Conservation (phyloP, 2,329 filamentous ascomycete genomes). For the Huntiella omanensis region DNA sequence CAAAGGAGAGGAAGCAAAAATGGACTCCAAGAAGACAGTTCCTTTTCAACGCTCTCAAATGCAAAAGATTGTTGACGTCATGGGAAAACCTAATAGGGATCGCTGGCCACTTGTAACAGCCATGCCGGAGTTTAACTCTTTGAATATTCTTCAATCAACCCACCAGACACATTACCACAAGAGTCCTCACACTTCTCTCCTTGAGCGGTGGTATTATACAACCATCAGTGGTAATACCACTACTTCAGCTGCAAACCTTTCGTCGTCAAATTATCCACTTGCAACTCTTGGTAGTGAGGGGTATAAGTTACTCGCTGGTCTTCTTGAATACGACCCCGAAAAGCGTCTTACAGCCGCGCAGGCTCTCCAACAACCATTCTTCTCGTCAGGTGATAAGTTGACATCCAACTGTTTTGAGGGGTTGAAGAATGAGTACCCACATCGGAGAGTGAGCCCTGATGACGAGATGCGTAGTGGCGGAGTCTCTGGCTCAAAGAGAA, state of each 20-base stretch:
- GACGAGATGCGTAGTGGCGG: constrained; percentile 87
- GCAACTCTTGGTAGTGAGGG: constrained; percentile 55
- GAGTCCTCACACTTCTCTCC: constrained; percentile 23
- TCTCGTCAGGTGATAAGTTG: constrained; percentile 53
- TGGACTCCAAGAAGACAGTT: constrained; percentile 94
- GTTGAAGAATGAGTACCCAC: constrained; percentile 71
- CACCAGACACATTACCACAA: constrained; percentile 18
- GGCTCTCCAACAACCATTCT: constrained; percentile 82
- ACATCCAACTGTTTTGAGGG: constrained; percentile 81
- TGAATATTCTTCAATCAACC: constrained; percentile 21
- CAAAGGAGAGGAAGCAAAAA: constrained; percentile 96
- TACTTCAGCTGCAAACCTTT: constrained; percentile 27
- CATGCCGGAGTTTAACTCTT: constrained; percentile 72
- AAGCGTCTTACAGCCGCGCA: constrained; percentile 74
- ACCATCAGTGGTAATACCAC: constrained; percentile 42
- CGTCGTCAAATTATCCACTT: constrained; percentile 23
- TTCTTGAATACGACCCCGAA: constrained; percentile 84
- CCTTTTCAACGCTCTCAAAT: constrained; percentile 97
- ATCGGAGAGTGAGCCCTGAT: constrained; percentile 77
- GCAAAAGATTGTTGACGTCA: constrained; percentile 95
- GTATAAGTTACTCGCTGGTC: constrained; percentile 58
- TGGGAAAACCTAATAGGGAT: constrained; percentile 77
- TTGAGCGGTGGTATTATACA: constrained; percentile 67
- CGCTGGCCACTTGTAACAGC: constrained; percentile 67
- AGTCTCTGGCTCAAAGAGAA: constrained; percentile 77